These are phyloP conservation scores for Suhomyces sp. DNA, from an alignment of 805 yeast species.

Conservation along the genomic window DNA sequence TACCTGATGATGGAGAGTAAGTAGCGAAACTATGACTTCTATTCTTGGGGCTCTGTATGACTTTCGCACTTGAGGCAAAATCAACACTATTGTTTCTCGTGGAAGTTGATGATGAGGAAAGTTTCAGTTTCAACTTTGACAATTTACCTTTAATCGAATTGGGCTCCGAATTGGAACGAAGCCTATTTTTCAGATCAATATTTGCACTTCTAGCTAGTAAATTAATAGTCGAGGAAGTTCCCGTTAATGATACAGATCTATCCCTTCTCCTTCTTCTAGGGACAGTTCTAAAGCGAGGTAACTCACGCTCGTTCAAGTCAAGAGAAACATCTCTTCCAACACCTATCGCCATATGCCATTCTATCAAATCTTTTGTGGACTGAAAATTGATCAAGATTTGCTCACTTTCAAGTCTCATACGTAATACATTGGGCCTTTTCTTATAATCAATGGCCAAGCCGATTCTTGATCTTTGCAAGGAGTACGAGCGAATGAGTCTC, in stretches of 20 bases:
- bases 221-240: neutral
- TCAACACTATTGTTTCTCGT: neutral
- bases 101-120: neutral
- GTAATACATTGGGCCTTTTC: slow-evolving; percentile 63
- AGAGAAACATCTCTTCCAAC: slow-evolving; percentile 79
- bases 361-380: slow-evolving; percentile 63
- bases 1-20: neutral
- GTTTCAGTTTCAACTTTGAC: slow-evolving; percentile 15
- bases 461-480: slow-evolving; percentile 78
- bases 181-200: neutral
- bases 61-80: no score
- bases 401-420: slow-evolving; percentile 80
- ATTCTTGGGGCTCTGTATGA: neutral
- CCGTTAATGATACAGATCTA: slow-evolving; percentile 1
- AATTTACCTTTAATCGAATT: slow-evolving; percentile 18
- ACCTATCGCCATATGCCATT: slow-evolving; percentile 73
- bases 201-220: neutral
- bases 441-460: slow-evolving; percentile 87
- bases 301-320: slow-evolving; percentile 67
- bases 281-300: slow-evolving; percentile 77
- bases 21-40: neutral
- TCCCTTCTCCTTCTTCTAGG: slow-evolving; percentile 69
- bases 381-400: slow-evolving; percentile 72
- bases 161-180: slow-evolving; percentile 22
- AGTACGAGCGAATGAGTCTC: slow-evolving; percentile 56